Base-by-base conservation (phyloP, 2,329 filamentous ascomycete species). In the Cladosporium oxysporum region DNA sequence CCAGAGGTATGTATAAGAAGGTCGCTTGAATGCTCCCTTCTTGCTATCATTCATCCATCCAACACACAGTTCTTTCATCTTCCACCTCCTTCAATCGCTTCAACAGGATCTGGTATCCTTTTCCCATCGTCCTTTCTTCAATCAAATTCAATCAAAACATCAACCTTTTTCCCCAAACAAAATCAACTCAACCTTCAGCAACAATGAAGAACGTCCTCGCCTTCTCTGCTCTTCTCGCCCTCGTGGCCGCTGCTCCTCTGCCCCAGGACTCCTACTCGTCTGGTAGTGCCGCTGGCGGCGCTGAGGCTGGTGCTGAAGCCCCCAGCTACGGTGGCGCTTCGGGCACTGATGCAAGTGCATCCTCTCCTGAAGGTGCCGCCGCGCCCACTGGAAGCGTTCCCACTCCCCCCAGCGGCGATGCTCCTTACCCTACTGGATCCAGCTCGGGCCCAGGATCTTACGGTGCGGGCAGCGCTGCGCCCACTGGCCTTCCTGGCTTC, bases 131-230 rank as follows among this genome's bases (percentile, higher is more conserved):
- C 16, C 12, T 63, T 52, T 21, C 29, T 47, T 21, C 49, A 33
- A n/a, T 52, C 14, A 21, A 47, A 50, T 47, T 21, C 49, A 33
- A n/a, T 52, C 14, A 21, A 47, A 50, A 44, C 4, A 44, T 29
- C 18, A 63, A 63, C 53, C 21, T 28, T 47, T 47, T 31, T 31
- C 21, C 16, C 18, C 37, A 44, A n/a, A n/a, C 37, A n/a, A 44
- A 44, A 44, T 44, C 28, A 29, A 65, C 29, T 31, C 55, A 41
- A 53, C 21, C 23, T 58, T 37, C 37, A 26, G 35, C 55, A 57
- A 64, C 26, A 16, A 65, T 65, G 63, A 65, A 60, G 63, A 53
- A 53, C 55, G 49, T 65, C 57, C 53, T 60, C 47, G 63, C 63
- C 28, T 52, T 65, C 63, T 65, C 63, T 44, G 55, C 58, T 29